Evolutionary conservation across 305 asterid genomes (phyloP), one percentile per base, ranked within the genome.

Genomic region (Withania somnifera): DNA sequence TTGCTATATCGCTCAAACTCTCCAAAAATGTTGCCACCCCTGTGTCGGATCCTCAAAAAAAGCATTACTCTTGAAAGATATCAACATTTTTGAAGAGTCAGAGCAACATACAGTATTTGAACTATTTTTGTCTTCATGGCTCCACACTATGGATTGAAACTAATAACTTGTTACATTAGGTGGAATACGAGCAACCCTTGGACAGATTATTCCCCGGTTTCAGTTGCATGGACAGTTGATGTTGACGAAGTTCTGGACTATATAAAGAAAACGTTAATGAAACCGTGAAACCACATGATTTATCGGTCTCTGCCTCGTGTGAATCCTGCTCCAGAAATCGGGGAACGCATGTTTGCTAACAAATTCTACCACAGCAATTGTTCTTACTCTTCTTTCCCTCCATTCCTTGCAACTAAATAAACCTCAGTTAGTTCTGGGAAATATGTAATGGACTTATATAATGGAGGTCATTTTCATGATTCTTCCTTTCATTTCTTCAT

Each of bases 151-250:
- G 14, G 9, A 71, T 24, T 71, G 24, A 28, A 73, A 73, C 60
- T 75, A 17, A 75, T 5, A 17, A 14, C 50, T 76, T 52, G 38
- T 78, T 71, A 79, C 85, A 73, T 28, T 89, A 96, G 98, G 58
- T 94, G 99, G 99, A 93, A 96, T 83, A 75, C 97, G 2, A 87
- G 89, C 90, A 96, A 94, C 87, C 97, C 98, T 0, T 96, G 99
- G 98, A 60, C 94, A 0, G 97, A 84, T n/a, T 86, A 83, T 84
- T 89, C 97, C 54, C 99, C 98, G 0, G 85, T 94, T 76, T 94
- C 97, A 11, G 97, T 96, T 22, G 98, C 95, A 11, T 96, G 98
- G 98, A 88, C 94, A 15, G 97, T 93, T 79, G 84, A 94, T 56
- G 91, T 86, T 57, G 98, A 93, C 19, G 91, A 83, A 84, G 99